Evolutionary conservation across 2,329 filamentous ascomycete species (phyloP), one percentile per base, ranked within the genome.

Genomic region (Xylariaceae sp.): DNA sequence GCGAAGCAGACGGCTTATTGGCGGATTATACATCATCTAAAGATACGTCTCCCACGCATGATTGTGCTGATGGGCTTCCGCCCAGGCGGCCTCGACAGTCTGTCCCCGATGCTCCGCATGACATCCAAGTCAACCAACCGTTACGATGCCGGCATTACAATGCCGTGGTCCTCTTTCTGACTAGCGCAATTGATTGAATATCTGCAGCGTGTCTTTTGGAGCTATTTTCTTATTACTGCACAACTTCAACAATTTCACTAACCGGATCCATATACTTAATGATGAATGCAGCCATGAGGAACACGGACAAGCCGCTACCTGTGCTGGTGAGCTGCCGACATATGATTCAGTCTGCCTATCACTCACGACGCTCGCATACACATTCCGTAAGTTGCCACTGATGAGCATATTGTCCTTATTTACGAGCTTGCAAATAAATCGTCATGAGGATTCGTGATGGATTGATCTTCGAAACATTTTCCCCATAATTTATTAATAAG

Each of bases 401-500:
- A 37, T 40, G 20, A 43, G 23, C 43, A 35, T 30, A 4, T n/a
- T n/a, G n/a, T n/a, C 40, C 18, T 27, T 20, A 37, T 21, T 23
- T 26, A 21, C 15, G 20, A 46, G 24, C 33, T 40, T 21, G 33
- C 24, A 18, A 43, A 24, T 20, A 20, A 36, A 35, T 50, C 41
- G 54, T 55, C 55, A 57, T 53, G 16, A 53, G 55, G 44, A 50
- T 55, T 16, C 30, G 13, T 32, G 50, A 39, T 45, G 50, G 57
- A 54, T 55, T 52, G 53, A 53, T 53, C 48, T 57, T 45, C 48
- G 21, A 40, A 35, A 18, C 39, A 30, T 26, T 15, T 27, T 13
- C 6, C 40, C 3, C 13, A 3, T n/a, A 26, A 33, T 41, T 15
- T 43, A 18, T 46, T 16, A 16, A 23, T 30, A 37, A 20, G 26